Conservation (phyloP, 805 yeast species). For the Lipomyces spencermartinsiae region DNA sequence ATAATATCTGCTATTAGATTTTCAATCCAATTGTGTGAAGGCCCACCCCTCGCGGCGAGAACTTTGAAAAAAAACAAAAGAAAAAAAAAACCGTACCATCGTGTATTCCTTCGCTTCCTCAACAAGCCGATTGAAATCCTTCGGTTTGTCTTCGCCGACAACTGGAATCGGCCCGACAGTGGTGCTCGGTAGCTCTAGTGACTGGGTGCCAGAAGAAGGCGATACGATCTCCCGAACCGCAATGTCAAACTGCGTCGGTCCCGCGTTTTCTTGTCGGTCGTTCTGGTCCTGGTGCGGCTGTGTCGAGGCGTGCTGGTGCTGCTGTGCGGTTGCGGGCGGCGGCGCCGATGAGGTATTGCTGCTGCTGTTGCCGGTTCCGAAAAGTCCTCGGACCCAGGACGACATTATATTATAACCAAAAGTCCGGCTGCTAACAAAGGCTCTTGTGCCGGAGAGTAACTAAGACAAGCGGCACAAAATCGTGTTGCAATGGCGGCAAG, state of each 20-base stretch:
- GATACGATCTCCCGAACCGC: constrained; percentile 27
- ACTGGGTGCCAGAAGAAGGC: constrained; percentile 23
- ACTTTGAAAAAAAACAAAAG: background rate
- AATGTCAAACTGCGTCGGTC: constrained; percentile 18
- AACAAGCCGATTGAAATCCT: constrained; percentile 9
- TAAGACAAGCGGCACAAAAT: background rate
- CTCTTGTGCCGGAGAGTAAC: background rate
- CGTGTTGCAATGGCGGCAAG: background rate
- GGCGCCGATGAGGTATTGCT: background rate
- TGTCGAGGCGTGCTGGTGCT: constrained; percentile 2
- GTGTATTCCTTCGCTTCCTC: constrained; percentile 34
- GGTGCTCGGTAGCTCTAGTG: background rate
- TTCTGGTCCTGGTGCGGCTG: constrained; percentile 4
- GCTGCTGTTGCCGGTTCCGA: constrained; percentile 17
- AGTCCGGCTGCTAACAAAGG: background rate
- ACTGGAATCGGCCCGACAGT: constrained; percentile 8
- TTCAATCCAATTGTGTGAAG: background rate
- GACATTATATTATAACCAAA: constrained; percentile 17
- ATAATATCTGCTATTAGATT: background rate
- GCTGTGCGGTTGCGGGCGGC: background rate
- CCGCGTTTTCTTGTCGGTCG: background rate
- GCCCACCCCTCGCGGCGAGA: too few relatives aligned
- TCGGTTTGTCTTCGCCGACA: constrained; percentile 1
- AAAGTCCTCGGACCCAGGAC: constrained; percentile 19
- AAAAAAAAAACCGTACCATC: constrained; percentile 25